Conservation (phyloP, 305 asterid genomes). For the Fraxinus greggii region DNA sequence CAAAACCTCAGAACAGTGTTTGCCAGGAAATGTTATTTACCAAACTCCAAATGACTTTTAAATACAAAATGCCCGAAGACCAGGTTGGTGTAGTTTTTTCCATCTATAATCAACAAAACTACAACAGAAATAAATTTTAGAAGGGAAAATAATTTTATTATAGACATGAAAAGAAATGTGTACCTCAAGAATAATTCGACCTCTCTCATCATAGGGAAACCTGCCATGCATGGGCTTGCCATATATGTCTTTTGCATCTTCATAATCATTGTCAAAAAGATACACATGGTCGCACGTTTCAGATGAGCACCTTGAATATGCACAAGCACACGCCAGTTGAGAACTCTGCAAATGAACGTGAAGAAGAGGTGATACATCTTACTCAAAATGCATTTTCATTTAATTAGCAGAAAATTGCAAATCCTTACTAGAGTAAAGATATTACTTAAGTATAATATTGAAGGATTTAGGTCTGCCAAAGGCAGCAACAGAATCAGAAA, state of each 20-base stretch:
- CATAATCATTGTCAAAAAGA: constrained; percentile 89
- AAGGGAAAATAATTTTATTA: not conserved
- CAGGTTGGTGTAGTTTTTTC: not conserved
- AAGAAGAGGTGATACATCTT: constrained; percentile 11
- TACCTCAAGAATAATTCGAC: constrained; percentile 95
- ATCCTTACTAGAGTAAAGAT: constrained; percentile 2
- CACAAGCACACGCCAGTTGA: constrained; percentile 87
- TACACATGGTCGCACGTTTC: constrained; percentile 85
- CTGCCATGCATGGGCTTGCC: constrained; percentile 91
- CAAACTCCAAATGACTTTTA: not conserved
- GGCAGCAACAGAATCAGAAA: not conserved
- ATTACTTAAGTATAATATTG: not conserved
- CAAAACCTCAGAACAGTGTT: constrained; percentile 5
- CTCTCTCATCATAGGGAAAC: constrained; percentile 92
- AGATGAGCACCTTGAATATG: constrained; percentile 63
- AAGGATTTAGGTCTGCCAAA: not conserved
- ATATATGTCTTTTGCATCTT: constrained; percentile 86
- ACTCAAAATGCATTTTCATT: constrained; percentile 17
- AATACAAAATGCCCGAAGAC: not conserved
- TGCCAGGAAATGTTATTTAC: not conserved
- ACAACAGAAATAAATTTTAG: not conserved
- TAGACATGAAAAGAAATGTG: constrained; percentile 1
- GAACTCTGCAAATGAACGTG: constrained; percentile 54
- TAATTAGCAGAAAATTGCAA: constrained; percentile 11
- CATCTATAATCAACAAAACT: constrained; percentile 12